Evolutionary conservation across 345 rosid species (phyloP).

Genomic region (Excoecaria cochinchinensis): DNA sequence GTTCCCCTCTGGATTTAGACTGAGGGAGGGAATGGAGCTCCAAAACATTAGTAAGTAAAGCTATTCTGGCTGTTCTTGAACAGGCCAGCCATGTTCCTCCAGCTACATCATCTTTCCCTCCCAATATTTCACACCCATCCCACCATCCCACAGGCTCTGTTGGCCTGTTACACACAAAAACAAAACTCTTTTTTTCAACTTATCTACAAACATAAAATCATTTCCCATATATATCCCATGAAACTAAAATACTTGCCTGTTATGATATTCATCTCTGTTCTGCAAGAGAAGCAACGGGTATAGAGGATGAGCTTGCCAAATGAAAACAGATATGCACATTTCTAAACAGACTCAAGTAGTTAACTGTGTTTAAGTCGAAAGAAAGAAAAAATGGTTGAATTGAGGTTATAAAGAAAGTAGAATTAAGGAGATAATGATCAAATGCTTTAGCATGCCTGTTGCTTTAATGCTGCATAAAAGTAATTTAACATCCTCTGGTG

Average conservation of each 20-base stretch:
- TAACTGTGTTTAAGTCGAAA: too few relatives aligned
- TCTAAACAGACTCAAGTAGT: not conserved
- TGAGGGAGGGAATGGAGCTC: slow-evolving; percentile 53
- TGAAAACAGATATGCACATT: slow-evolving; percentile 65
- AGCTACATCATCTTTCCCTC: slow-evolving; percentile 56
- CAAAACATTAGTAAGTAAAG: slow-evolving; percentile 62
- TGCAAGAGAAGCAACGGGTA: slow-evolving; percentile 57
- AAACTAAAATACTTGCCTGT: slow-evolving; percentile 38
- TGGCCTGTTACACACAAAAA: slow-evolving; percentile 34
- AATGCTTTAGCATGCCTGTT: not conserved
- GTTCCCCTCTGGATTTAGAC: slow-evolving; percentile 61
- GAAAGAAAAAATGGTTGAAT: not conserved
- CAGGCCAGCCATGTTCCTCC: slow-evolving; percentile 80
- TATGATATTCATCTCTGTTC: slow-evolving; percentile 72
- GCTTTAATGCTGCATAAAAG: not conserved
- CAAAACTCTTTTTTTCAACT: too few relatives aligned
- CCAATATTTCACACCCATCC: slow-evolving; percentile 49
- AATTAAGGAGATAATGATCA: not conserved
- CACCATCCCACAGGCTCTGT: slow-evolving; percentile 64
- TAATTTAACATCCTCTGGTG: not conserved
- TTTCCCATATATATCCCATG: not conserved
- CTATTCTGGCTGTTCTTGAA: slow-evolving; percentile 56
- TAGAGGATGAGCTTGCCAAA: slow-evolving; percentile 62
- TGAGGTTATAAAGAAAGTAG: not conserved
- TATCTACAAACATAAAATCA: not conserved